phyloP scores from a whole-genome alignment of 2,329 filamentous ascomycete genomes.

The Alternaria metachromatica region DNA sequence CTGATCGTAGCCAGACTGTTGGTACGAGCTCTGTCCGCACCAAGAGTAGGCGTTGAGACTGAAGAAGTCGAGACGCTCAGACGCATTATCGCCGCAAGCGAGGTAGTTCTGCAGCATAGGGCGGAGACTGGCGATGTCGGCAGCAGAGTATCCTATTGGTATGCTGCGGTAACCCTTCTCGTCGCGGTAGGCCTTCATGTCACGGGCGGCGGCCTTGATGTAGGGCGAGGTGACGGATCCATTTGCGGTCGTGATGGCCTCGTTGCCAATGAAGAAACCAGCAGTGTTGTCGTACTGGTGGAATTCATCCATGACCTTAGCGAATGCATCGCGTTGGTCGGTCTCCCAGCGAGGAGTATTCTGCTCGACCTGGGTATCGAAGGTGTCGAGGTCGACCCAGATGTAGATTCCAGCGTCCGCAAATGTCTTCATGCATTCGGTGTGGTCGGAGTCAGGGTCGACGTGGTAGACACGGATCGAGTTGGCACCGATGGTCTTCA shows the following conservation, averaged over 20 bases:
- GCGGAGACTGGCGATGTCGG: constrained; percentile 75
- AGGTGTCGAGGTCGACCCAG: constrained; percentile 80
- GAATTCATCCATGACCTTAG: constrained; percentile 78
- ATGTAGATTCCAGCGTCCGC: constrained; percentile 75
- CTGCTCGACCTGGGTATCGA: constrained; percentile 70
- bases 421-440: constrained; percentile 81
- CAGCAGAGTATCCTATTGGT: constrained; percentile 85
- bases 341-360: constrained; percentile 72
- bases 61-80: constrained; percentile 81
- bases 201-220: constrained; percentile 80
- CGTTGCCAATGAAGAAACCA: constrained; percentile 82
- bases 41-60: constrained; percentile 81
- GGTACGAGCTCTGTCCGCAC: constrained; percentile 59
- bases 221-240: constrained; percentile 75
- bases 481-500: constrained; percentile 82
- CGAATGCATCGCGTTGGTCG: constrained; percentile 72
- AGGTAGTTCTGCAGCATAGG: constrained; percentile 76
- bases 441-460: constrained; percentile 72
- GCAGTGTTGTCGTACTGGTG: constrained; percentile 79
- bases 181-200: constrained; percentile 82
- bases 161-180: constrained; percentile 79
- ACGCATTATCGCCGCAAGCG: constrained; percentile 73
- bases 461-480: constrained; percentile 90
- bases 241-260: constrained; percentile 70
- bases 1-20: constrained; percentile 70